Conservation (phyloP, 805 yeast species). For the Candida fluviatilis region DNA sequence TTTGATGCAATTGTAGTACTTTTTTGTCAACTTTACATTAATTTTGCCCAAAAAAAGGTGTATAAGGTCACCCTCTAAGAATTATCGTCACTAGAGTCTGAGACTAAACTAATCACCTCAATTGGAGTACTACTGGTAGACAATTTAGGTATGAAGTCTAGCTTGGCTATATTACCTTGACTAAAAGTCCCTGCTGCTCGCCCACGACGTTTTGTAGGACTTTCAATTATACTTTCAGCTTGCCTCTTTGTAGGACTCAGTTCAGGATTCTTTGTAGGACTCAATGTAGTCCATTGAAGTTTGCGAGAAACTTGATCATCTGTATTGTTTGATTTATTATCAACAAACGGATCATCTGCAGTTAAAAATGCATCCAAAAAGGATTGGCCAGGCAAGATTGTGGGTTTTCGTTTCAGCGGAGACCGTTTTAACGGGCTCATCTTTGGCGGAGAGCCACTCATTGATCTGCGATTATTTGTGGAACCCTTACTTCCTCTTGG, state of each 20-base stretch:
- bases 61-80: no score
- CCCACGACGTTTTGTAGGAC: not conserved
- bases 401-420: not conserved
- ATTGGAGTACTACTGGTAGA: not conserved
- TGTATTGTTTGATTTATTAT: not conserved
- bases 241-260: not conserved
- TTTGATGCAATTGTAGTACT: no score
- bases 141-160: not conserved
- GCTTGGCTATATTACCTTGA: no score
- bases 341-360: not conserved
- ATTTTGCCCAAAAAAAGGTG: no score
- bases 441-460: not conserved
- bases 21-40: no score
- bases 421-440: not conserved
- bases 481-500: not conserved
- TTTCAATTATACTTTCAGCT: not conserved
- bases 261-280: no score
- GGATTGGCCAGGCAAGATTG: constrained; percentile 3
- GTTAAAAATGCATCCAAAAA: constrained; percentile 2
- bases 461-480: not conserved
- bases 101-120: not conserved
- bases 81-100: not conserved
- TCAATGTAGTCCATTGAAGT: no score
- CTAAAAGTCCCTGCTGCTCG: no score
- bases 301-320: no score